Conservation (phyloP, 805 yeast genomes). For the Teunomyces stri region DNA sequence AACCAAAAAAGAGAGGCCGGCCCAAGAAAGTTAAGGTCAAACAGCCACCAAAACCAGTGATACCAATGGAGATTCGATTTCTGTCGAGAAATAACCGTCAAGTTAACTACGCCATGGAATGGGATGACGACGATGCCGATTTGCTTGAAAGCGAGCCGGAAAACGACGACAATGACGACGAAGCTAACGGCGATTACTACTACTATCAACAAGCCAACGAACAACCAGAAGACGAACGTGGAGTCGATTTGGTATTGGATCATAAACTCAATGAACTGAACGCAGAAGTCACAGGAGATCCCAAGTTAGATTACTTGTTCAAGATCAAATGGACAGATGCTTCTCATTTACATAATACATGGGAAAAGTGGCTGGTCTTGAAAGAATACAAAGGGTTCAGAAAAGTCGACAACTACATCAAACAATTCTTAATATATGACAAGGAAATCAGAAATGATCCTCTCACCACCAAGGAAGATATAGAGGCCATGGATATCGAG, state of each 20-base stretch:
- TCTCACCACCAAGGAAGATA: conserved; percentile 80
- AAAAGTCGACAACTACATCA: conserved; percentile 85
- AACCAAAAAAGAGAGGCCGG: conserved; percentile 12
- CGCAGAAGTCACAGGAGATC: conserved; percentile 45
- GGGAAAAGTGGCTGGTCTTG: conserved; percentile 69
- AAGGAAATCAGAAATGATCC: conserved; percentile 78
- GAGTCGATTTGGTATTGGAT: conserved; percentile 41
- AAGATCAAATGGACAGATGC: conserved; percentile 81
- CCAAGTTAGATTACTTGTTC: conserved; percentile 58
- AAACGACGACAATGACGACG: conserved; percentile 20
- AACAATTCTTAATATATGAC: conserved; percentile 70
- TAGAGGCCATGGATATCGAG: conserved; percentile 91
- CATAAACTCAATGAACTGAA: conserved; percentile 35
- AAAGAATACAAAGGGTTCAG: conserved; percentile 69
- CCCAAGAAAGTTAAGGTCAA: conserved; percentile 6
- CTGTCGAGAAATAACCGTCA: conserved; percentile 66
- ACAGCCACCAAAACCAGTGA: conserved; percentile 2
- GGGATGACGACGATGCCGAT: conserved; percentile 55
- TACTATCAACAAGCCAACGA: conserved; percentile 31
- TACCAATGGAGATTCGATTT: conserved; percentile 61
- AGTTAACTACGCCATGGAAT: conserved; percentile 78
- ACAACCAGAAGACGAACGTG: conserved; percentile 32
- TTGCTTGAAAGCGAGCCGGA: conserved; percentile 47
- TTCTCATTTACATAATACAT: conserved; percentile 92
- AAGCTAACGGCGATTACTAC: conserved; percentile 34